Base-by-base conservation (phyloP, 2,329 filamentous ascomycete species). In the Hypoxylon sp. region DNA sequence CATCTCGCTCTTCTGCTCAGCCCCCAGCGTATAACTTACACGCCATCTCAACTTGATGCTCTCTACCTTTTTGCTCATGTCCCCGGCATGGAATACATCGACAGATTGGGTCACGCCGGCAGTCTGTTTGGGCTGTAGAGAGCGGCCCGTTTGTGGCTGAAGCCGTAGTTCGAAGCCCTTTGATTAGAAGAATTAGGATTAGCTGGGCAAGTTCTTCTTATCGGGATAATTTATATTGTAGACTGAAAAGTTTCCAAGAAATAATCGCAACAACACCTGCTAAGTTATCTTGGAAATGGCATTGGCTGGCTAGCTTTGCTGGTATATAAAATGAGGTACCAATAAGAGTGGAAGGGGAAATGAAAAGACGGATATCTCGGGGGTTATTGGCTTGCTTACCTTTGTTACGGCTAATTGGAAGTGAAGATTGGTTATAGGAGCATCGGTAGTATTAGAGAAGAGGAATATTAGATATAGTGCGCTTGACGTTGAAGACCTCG, bases 351-450 rank as follows among this genome's bases (percentile, higher is more conserved):
- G 9, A 43, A 30, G n/a, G 10, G 36, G 7, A 3, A 32, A 21
- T 9, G 3, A 53, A 25, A 21, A 28, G 55, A 43, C 63, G 23
- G 30, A 30, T 30, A 30, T 30, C 6, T 30, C 28, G 28, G 46
- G 7, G 17, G 5, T 13, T 43, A 17, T 34, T 46, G 60, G 51
- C 5, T 9, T 30, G 69, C 80, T 71, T 82, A 97, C 94, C 88
- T 95, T 98, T 65, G 95, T 96, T 30, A 98, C 95, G 2, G 96
- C 96, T 41, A 97, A 86, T 79, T 97, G 93, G 76, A 98, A 97
- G 64, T 95, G 94, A 30, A 99, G 83, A 70, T 97, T 92, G 2
- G 87, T 86, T 21, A 99, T 86, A 0, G 89, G 86, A 74, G 92
- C 86, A 1, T 86, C 80, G 0, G 90, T 91, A 66, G 88, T 91